A percentile compares a stretch with the other conserved stretches of the same genome.
phyloP scores from a whole-genome alignment of 2,329 filamentous ascomycete species.

The Diaporthe eres region DNA sequence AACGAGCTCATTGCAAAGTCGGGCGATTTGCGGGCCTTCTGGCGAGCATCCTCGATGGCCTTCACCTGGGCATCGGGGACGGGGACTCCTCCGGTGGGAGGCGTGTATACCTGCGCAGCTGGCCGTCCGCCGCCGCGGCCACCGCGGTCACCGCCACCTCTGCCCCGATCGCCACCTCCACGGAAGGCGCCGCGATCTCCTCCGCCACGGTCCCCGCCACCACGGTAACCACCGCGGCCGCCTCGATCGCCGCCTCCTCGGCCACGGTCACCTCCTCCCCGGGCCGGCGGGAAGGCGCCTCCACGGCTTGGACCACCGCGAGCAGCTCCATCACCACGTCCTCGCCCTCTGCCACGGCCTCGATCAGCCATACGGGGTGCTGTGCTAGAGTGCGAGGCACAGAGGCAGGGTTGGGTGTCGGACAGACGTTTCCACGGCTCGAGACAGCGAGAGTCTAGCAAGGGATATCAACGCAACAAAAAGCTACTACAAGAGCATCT shows the following conservation, averaged over 20 bases:
- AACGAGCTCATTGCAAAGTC: conserved; percentile 9
- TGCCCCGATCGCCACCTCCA: conserved; percentile 18
- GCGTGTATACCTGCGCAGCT: conserved; percentile 28
- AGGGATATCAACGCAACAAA: background rate
- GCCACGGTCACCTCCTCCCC: conserved; percentile 22
- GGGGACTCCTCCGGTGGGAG: conserved; percentile 8
- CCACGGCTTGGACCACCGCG: conserved; percentile 15
- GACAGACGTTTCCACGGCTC: background rate
- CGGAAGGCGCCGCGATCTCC: conserved; percentile 10
- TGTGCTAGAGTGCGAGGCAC: background rate
- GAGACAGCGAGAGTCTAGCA: background rate
- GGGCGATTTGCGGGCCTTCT: conserved; percentile 32
- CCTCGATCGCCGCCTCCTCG: conserved; percentile 18
- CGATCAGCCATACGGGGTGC: conserved; percentile 5
- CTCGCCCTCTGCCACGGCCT: conserved; percentile 12
- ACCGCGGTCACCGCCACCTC: conserved; percentile 25
- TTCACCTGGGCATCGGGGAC: conserved; percentile 21
- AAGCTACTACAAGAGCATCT: background rate
- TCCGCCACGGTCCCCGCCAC: conserved; percentile 18
- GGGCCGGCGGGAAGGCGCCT: conserved; percentile 3
- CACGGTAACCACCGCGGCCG: conserved; percentile 31
- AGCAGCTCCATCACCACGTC: conserved; percentile 1
- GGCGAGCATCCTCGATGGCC: conserved; percentile 37
- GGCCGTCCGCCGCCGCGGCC: conserved; percentile 34
- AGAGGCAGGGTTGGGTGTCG: background rate